Evolutionary conservation across 208 protist species (phyloP), one percentile per base, ranked within the genome.

Genomic region (Trypanosoma congolense): DNA sequence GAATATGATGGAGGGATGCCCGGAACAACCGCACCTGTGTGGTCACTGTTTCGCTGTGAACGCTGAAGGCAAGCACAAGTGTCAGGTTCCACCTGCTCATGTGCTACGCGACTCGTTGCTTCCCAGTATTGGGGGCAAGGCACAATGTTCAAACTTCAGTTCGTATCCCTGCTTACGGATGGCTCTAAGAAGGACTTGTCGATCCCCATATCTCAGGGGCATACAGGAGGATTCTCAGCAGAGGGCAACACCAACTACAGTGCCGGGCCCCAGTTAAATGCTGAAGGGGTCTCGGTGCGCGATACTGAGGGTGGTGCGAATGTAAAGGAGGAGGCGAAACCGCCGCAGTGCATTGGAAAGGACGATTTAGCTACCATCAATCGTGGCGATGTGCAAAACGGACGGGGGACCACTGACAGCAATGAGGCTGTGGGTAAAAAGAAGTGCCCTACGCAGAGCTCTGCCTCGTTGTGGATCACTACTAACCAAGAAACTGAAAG

Each of bases 21-120:
- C 65, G 19, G 42, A 89, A 41, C 65, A 82, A 65, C 74, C 77
- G 6, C 74, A 86, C 51, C 42, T 78, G 31, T 89, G 81, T 50
- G 63, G 70, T 54, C 81, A 92, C 71, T 87, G 81, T 68, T 73
- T 87, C 55, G 60, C 71, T 25, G 63, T 83, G n/a, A 59, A 92
- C 30, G 78, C 77, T 30, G 78, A 92, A 57, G 80, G 73, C 24
- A 73, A 70, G 26, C 76, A 92, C 53, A 46, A 77, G 14, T 70
- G 58, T 44, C 69, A 53, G 18, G 22, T 66, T 4, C 33, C 56
- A 40, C 56, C 44, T 8, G 8, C 31, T 33, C 68, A 25, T 61
- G 47, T 56, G 19, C 66, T 64, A 38, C 54, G 68, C 57, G 69
- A 58, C 75, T 72, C 56, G 62, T 75, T 44, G 74, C 73, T 33